These are phyloP conservation scores for Dianthus caryophyllus DNA, from an alignment of 148 eudicot species.

Conservation along the genomic window DNA sequence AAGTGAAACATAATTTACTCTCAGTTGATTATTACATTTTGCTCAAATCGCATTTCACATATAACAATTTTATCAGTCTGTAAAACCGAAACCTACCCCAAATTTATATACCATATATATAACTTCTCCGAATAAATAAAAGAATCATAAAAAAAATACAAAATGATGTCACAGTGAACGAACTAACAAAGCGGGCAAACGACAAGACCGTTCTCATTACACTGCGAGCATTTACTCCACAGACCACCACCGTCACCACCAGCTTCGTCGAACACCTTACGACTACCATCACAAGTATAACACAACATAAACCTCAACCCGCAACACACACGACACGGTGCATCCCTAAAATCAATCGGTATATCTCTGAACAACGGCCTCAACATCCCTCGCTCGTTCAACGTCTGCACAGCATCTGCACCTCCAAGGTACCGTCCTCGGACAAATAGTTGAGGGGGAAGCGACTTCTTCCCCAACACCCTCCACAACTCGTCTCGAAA, in stretches of 20 bases:
- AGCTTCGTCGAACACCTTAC: conserved; percentile 30
- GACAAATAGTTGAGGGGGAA: conserved; percentile 75
- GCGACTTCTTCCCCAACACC: conserved; percentile 39
- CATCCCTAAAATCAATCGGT: conserved; percentile 37
- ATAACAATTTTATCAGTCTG: too few species aligned
- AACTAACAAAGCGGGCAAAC: conserved; percentile 67
- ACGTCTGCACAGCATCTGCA: conserved; percentile 54
- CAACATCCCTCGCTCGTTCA: conserved; percentile 69
- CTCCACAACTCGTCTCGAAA: conserved; percentile 75
- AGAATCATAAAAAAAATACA: too few species aligned
- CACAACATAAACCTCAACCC: conserved; percentile 71
- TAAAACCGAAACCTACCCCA: too few species aligned
- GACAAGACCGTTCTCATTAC: conserved; percentile 91
- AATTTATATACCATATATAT: too few species aligned
- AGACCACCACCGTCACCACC: conserved; percentile 4
- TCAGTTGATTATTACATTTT: too few species aligned
- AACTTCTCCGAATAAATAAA: too few species aligned
- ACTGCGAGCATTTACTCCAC: conserved; percentile 47
- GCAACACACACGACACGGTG: conserved; percentile 60
- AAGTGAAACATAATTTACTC: too few species aligned
- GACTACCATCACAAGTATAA: conserved; percentile 64
- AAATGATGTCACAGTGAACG: not conserved
- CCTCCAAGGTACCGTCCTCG: conserved; percentile 82
- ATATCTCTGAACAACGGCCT: conserved; percentile 48
- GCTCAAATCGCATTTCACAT: too few species aligned